Base-by-base conservation (phyloP, 371 early-diverging fungal species). In the Zopfochytrium polystomum region DNA sequence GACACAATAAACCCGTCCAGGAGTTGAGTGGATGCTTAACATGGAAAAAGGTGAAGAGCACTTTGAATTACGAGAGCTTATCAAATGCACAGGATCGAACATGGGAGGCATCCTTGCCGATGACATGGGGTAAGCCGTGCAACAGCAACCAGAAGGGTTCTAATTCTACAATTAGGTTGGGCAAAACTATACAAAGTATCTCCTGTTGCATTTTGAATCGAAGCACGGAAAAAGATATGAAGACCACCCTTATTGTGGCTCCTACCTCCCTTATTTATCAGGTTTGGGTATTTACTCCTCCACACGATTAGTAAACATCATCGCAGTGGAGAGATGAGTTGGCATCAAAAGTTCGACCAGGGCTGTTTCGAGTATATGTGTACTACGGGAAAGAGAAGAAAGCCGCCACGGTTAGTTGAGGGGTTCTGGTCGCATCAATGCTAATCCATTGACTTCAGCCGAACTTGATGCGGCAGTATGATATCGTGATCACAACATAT, bases 1-100 rank as follows among this genome's bases (percentile, higher is more conserved):
- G 33, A 15, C 15, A n/a, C n/a, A n/a, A n/a, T n/a, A n/a, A n/a
- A n/a, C n/a, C n/a, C n/a, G n/a, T 1, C 1, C 42, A 58, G 66
- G 71, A 5, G 68, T 75, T 2, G 70, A 69, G 43, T 75, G 75
- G 75, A 72, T 75, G 75, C 52, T 70, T 34, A 62, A 55, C 34
- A 70, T 68, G 64, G 75, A 75, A 49, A 44, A 55, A 5, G 68
- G n/a, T n/a, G n/a, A n/a, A n/a, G n/a, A n/a, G n/a, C n/a, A n/a
- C n/a, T n/a, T n/a, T n/a, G n/a, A n/a, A n/a, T n/a, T n/a, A n/a
- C n/a, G n/a, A n/a, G n/a, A n/a, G n/a, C n/a, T n/a, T n/a, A n/a
- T n/a, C n/a, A n/a, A n/a, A n/a, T n/a, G n/a, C n/a, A n/a, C n/a
- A n/a, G n/a, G 70, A 20, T 62, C 32, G 15, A 69, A 63, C 55